Evolutionary conservation across 2,329 filamentous ascomycete genomes (phyloP), one percentile per base, ranked within the genome.

Genomic region (Rhynchosporium graminicola): DNA sequence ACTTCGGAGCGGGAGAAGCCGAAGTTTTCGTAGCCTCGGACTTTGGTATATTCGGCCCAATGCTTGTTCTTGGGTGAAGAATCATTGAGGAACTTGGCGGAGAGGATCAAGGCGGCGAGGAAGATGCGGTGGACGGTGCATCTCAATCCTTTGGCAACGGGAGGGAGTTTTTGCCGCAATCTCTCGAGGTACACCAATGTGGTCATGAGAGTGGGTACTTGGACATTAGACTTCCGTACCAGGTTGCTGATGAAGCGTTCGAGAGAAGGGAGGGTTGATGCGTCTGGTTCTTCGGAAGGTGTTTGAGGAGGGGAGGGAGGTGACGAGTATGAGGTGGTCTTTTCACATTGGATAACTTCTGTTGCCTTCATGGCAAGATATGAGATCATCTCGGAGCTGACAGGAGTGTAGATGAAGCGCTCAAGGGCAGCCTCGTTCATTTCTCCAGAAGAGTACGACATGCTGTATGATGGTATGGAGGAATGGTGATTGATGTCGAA

Each of bases 51-150:
- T 72, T 87, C 89, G 68, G 95, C 93, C 95, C 95, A 99, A 83
- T 99, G 95, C 87, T 98, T 98, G 86, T 99, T 99, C 87, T 98
- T 98, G 67, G 95, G 95, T 12, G 92, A 97, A 65, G 92, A 97
- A 82, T 98, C 95, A 77, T 99, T 98, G 70, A 98, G 85, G 77
- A 97, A 97, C 87, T 99, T 99, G 71, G 95, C 94, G 1, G 95
- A 87, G 51, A 89, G 82, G 74, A 95, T 95, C 69, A 94, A 87
- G 15, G 90, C 82, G 47, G 91, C 94, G 55, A 99, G 85, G 80
- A 99, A 98, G 82, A 99, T 98, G 72, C 95, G 90, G 81, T 99
- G 95, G 52, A 94, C 92, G 29, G 95, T 98, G 82, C 95, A 98
- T 71, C 90, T 88, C 79, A 98, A 91, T 68, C 95, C 95, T 80